Base-by-base conservation (phyloP, 352 stramenopile genomes). In the Phytophthora pisi region DNA sequence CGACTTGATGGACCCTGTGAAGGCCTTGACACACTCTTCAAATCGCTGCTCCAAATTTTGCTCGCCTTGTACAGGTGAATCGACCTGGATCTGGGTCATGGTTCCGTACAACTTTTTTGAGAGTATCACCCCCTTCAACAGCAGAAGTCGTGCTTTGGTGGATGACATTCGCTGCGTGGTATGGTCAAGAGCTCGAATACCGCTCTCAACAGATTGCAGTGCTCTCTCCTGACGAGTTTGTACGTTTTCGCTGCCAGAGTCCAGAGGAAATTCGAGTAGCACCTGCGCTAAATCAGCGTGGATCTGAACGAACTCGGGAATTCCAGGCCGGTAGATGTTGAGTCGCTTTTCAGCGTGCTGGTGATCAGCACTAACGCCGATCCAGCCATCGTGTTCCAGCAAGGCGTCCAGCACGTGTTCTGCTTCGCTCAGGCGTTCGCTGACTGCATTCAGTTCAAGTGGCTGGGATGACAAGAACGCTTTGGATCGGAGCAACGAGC, bases 351-450 rank as follows among this genome's bases (percentile, higher is more conserved):
- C 68, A n/a, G 49, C 40, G 13, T 55, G 40, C 15, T 72, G n/a
- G 2, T 69, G 36, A 24, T 54, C 45, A 11, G 24, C 49, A 1
- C 28, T 28, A 36, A 79, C 61, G 3, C 86, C 82, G 31, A 89
- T 79, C 86, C 86, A 94, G 11, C 86, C 86, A 57, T 88, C 74
- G 10, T 76, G 73, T 30, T 77, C 62, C 30, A 94, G 57, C 34
- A 89, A 13, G 1, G 20, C 28, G 59, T 90, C 79, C 26, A 94
- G 30, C 5, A 75, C 59, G 1, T n/a, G 42, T 58, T 88, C 71
- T 1, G 81, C 84, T 64, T 86, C 72, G 26, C 52, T 53, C n/a
- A 84, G 61, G 8, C 57, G 58, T 3, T 74, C 55, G 30, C 26
- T 52, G 23, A 66, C 70, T 36, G 16, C 52, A 1, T 55, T 43